Conservation (phyloP, 169 alveolate genomes). For the Plasmodium fragile region DNA sequence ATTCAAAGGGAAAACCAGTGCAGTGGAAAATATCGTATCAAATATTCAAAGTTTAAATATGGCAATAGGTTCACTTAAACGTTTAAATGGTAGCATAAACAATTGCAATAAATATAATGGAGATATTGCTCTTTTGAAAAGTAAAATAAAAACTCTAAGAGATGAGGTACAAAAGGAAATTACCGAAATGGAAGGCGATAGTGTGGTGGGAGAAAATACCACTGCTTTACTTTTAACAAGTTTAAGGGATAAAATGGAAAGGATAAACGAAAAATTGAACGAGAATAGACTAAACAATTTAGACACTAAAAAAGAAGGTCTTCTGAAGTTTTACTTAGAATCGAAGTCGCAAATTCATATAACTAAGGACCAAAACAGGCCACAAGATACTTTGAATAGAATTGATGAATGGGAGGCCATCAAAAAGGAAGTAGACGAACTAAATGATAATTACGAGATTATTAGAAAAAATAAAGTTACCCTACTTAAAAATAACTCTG, state of each 20-base stretch:
- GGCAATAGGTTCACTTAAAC: neutral
- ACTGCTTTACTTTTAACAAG: neutral
- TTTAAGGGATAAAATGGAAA: neutral
- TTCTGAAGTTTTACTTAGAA: conserved; percentile 3
- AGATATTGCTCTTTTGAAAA: neutral
- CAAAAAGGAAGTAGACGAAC: neutral
- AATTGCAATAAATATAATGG: neutral
- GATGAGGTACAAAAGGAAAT: conserved; percentile 18
- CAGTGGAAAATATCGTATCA: neutral
- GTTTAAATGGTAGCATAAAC: conserved; percentile 2
- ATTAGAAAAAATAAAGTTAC: conserved; percentile 4
- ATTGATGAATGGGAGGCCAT: conserved; percentile 7
- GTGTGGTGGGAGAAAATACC: neutral
- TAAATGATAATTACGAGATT: neutral
- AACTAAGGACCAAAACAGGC: neutral
- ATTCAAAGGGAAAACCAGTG: neutral
- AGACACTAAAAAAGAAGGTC: neutral
- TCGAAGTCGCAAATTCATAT: conserved; percentile 1
- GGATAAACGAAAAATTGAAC: neutral
- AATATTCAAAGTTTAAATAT: neutral
- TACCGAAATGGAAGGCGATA: neutral
- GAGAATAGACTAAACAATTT: neutral
- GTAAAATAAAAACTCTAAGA: neutral
- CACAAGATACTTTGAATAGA: neutral
- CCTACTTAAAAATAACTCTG: conserved; percentile 1